phyloP scores from a whole-genome alignment of 805 yeast genomes.

The Saturnispora gosingensis region DNA sequence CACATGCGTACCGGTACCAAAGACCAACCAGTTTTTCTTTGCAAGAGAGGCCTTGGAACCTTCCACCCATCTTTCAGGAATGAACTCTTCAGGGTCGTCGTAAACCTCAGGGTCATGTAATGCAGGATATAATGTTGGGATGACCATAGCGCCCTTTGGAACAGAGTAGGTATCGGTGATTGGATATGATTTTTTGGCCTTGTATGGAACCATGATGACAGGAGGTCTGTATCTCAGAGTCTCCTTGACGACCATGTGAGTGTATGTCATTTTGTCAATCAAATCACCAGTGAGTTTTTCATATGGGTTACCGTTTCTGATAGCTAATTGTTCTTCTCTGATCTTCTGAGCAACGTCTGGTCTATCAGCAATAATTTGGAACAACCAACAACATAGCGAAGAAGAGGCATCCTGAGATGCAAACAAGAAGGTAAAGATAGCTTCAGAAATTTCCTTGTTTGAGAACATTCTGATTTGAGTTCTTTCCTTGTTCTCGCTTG shows the following conservation, averaged over 20 bases:
- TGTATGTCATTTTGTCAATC: slow-evolving; percentile 80
- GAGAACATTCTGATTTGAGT: slow-evolving; percentile 71
- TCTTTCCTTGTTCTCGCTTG: slow-evolving; percentile 29
- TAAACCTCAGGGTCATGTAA: slow-evolving; percentile 96
- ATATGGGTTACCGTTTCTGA: slow-evolving; percentile 69
- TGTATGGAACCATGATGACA: slow-evolving; percentile 95
- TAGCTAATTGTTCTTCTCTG: slow-evolving; percentile 82
- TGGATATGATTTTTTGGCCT: slow-evolving; percentile 80
- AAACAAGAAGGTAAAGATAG: slow-evolving; percentile 90
- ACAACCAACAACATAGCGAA: slow-evolving; percentile 95
- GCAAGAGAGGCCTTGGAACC: slow-evolving; percentile 69
- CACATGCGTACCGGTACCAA: slow-evolving; percentile 95
- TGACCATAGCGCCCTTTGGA: slow-evolving; percentile 95
- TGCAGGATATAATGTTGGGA: slow-evolving; percentile 92
- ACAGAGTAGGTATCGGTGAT: slow-evolving; percentile 77
- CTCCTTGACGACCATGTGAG: slow-evolving; percentile 86
- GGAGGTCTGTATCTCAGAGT: slow-evolving; percentile 94
- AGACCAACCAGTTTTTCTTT: slow-evolving; percentile 89
- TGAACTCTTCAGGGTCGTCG: slow-evolving; percentile 86
- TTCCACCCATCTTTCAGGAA: slow-evolving; percentile 91
- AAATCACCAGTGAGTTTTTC: slow-evolving; percentile 56
- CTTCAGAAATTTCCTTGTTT: slow-evolving; percentile 89
- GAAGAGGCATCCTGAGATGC: slow-evolving; percentile 99
- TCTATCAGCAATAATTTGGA: slow-evolving; percentile 91
- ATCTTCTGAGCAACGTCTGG: slow-evolving; percentile 83